Evolutionary conservation across 345 rosid genomes (phyloP).

Genomic region (Boechera stricta): DNA sequence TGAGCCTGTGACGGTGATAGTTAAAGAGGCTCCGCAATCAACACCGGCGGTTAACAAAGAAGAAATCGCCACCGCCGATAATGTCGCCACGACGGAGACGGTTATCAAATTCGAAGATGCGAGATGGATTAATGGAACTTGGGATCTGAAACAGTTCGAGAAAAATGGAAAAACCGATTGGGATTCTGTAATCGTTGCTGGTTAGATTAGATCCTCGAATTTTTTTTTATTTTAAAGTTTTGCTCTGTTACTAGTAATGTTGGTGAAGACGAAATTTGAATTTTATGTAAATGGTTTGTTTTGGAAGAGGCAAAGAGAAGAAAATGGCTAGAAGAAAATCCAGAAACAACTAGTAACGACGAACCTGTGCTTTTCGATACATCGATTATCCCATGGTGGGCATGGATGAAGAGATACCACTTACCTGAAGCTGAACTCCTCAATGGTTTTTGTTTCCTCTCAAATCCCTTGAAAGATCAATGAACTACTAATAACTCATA

Average conservation of each 20-base stretch:
- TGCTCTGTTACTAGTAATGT: background rate
- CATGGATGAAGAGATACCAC: slow-evolving; percentile 91
- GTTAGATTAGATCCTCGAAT: slow-evolving; percentile 44
- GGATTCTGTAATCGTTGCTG: slow-evolving; percentile 96
- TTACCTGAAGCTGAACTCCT: slow-evolving; percentile 91
- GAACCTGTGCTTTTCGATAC: slow-evolving; percentile 86
- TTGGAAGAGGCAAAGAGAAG: slow-evolving; percentile 88
- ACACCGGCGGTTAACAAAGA: slow-evolving; percentile 1
- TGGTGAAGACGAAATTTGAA: background rate
- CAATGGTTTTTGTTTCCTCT: slow-evolving; percentile 61
- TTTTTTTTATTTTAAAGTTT: too few relatives aligned
- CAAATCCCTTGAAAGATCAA: background rate
- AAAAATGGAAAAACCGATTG: slow-evolving; percentile 72
- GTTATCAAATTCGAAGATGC: slow-evolving; percentile 62
- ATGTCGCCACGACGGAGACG: slow-evolving; percentile 34
- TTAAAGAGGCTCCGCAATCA: slow-evolving; percentile 17
- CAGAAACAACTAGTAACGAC: slow-evolving; percentile 78
- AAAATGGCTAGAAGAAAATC: slow-evolving; percentile 81
- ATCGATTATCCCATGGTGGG: slow-evolving; percentile 94
- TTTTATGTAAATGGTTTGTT: background rate
- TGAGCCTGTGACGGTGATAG: slow-evolving; percentile 28
- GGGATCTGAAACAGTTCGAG: slow-evolving; percentile 83
- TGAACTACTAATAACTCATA: background rate
- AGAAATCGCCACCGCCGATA: background rate
- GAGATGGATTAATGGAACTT: slow-evolving; percentile 86